phyloP scores from a whole-genome alignment of 257 asterid genomes.

The Fraxinus cuspidata region DNA sequence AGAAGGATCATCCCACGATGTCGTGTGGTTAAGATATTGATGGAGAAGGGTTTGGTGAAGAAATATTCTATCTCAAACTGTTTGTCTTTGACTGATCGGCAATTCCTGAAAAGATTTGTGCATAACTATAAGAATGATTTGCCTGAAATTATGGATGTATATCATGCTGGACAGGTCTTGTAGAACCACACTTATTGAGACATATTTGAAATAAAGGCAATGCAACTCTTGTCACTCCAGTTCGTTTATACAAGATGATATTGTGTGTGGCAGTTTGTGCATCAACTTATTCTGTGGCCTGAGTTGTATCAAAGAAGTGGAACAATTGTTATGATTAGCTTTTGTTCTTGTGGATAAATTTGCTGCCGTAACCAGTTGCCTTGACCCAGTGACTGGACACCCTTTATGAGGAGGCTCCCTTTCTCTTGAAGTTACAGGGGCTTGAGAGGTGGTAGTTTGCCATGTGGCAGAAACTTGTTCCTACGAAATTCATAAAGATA shows the following conservation, averaged over 20 bases:
- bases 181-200: not conserved
- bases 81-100: too few relatives aligned
- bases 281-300: not conserved
- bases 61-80: not conserved
- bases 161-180: not conserved
- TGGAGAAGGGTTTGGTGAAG: not conserved
- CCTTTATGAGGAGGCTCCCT: too few relatives aligned
- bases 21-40: not conserved
- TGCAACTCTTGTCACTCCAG: not conserved
- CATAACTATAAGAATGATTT: not conserved
- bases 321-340: too few relatives aligned
- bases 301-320: not conserved
- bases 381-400: too few relatives aligned
- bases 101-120: not conserved
- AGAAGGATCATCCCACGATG: slow-evolving; percentile 13
- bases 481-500: too few relatives aligned
- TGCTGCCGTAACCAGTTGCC: too few relatives aligned
- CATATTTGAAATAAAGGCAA: not conserved
- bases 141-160: not conserved
- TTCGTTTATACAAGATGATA: too few relatives aligned
- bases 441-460: too few relatives aligned
- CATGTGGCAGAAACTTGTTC: too few relatives aligned
- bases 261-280: not conserved
- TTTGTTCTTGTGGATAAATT: too few relatives aligned
- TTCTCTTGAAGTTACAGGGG: too few relatives aligned